Base-by-base conservation (phyloP, 352 stramenopile genomes). In the Aphanomyces stellatus region DNA sequence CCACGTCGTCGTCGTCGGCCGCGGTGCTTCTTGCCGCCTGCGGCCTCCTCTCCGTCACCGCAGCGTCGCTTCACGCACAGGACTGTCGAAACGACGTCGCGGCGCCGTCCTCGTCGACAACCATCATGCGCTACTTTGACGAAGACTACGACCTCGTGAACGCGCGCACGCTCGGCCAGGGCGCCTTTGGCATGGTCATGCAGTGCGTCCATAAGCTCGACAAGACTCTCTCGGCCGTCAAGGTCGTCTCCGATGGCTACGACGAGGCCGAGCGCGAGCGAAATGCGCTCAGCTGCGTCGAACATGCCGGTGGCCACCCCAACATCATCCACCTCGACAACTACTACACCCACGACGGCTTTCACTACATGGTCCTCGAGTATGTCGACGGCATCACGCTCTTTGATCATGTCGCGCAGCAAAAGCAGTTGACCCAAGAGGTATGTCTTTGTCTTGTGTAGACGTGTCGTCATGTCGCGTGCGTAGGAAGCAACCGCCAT, bases 291-390 rank as follows among this genome's bases (percentile, higher is more conserved):
- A 51, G 72, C 46, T 71, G 53, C 31, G 72, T 94, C 33, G 69
- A 90, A 56, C 71, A 72, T 13, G 71, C 62, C 41, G 85, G 85
- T 22, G 85, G 85, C 2, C 85, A 94, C 53, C 66, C 64, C 10
- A 75, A 76, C 53, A 87, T 94, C 28, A 74, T 92, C 33, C 73
- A 73, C 6, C 91, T 81, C 56, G 67, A 88, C 53, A 76, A 79
- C 0, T 71, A 76, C 51, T 94, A 91, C 70, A 69, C 73, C 48
- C 82, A 90, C 74, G 79, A 90, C 57, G 82, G 84, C 11, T 92
- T 91, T 56, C 78, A 90, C 69, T 95, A 89, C 71, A 77, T 93
- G 55, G 84, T 95, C 62, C 78, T 87, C 17, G 86, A 95, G 70
- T 88, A 80, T 53, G 70, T 95, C 7, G 34, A 72, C 1, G 86